Base-by-base conservation (phyloP, 1,139 yeast genomes). In the Taphrina deformans region DNA sequence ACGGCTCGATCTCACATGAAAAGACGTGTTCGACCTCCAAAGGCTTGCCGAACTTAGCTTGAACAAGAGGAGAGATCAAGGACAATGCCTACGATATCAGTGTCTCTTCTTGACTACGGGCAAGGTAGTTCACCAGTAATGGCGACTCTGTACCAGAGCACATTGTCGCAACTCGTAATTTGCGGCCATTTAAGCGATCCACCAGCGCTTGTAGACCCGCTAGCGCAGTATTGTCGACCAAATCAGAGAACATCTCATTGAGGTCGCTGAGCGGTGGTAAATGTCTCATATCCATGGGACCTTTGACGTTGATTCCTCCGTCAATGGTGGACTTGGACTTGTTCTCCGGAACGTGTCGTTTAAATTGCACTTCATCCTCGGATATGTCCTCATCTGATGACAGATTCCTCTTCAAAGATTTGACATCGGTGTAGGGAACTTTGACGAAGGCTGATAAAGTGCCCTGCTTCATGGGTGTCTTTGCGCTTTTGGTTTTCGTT, bases 1-100 rank as follows among this genome's bases (percentile, higher is more conserved):
- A 60, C 24, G 67, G 67, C 26, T 65, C 67, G 26, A 65, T 65
- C 41, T 65, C 67, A 44, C 67, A 65, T n/a, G 67, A 65, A 31
- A 65, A 65, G 14, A 46, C 66, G 29, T 65, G 67, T 29, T 65
- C 66, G 31, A 65, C 45, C 27, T 62, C 66, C 24, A 65, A 29
- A 21, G 53, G 51, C 12, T 50, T 27, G 1, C 55, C 50, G 16
- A 16, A 50, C 23, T 38, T 29, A 33, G 52, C 38, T 24, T 55
- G 29, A 2, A 41, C 52, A 5, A 65, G 16, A 10, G 66, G 62
- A 26, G 67, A 14, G 35, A 62, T 62, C 59, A 65, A 51, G n/a
- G 66, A 56, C 12, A 65, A 27, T 1, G 67, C 67, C 52, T 24
- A 18, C 9, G 23, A 10, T 24, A 23, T 24, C 16, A 14, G 26